Conservation (phyloP, 768 basidiomycete species). For the Suillus spraguei region DNA sequence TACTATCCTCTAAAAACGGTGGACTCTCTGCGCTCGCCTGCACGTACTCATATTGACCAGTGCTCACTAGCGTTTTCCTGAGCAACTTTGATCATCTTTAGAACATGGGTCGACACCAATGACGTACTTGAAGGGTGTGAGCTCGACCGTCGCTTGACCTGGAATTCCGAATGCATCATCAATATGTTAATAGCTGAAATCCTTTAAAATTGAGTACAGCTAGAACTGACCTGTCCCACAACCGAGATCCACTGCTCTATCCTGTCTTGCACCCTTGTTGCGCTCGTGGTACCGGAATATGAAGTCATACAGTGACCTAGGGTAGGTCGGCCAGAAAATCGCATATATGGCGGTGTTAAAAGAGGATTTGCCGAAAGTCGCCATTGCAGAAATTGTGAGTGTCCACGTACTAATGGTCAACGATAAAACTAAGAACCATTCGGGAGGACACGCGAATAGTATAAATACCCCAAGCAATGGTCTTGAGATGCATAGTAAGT, state of each 20-base stretch:
- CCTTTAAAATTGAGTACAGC: not conserved
- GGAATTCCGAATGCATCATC: no score
- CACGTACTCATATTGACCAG: conserved; percentile 33
- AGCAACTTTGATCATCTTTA: conserved; percentile 68
- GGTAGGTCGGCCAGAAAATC: conserved; percentile 76
- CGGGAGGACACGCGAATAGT: not conserved
- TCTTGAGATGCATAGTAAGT: not conserved
- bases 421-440: not conserved
- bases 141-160: no score
- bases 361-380: conserved; percentile 42
- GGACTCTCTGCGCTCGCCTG: conserved; percentile 56
- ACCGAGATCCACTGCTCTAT: conserved; percentile 75
- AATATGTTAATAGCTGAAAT: no score
- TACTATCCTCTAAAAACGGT: conserved; percentile 45
- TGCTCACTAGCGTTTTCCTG: conserved; percentile 25
- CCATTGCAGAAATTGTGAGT: conserved; percentile 59
- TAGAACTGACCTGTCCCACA: conserved; percentile 36
- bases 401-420: not conserved
- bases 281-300: conserved; percentile 60
- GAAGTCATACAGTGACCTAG: conserved; percentile 60
- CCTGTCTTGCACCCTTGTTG: conserved; percentile 38
- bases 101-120: conserved; percentile 73
- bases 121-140: no score
- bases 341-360: conserved; percentile 74
- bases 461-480: conserved; percentile 4